Base-by-base conservation (phyloP, 352 stramenopile genomes). In the Phytopythium chamaehyphon region DNA sequence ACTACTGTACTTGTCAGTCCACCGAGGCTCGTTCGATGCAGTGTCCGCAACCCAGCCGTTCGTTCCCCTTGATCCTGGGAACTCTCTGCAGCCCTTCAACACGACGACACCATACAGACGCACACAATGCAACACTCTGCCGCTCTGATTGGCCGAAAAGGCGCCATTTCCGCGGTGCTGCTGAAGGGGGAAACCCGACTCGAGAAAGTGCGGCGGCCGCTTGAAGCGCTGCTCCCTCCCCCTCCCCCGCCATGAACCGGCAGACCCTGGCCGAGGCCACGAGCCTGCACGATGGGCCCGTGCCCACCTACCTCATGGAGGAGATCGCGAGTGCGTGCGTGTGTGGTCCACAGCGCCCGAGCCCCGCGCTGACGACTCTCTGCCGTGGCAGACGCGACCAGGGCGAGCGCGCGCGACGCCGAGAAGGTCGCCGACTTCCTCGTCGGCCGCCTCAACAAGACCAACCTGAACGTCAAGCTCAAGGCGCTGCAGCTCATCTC, bases 401-500 rank as follows among this genome's bases (percentile, higher is more conserved):
- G 84, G 57, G 55, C 69, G 23, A 88, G 71, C 47, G 58, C 67
- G 18, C 75, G 81, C 12, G 75, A 90, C 39, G 77, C 76, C 7
- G 81, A 92, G 60, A 94, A 94, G 57, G 75, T 78, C 21, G 83
- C 69, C 14, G 83, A 94, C 59, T 94, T 82, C 28, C 62, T 94
- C 68, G 55, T 94, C 15, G 70, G 71, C 8, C 66, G 83, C 24
- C 66, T 91, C 9, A 73, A 73, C 54, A 94, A 92, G 61, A 88
- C 67, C 63, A 94, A 94, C 57, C 55, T 91, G 50, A 90, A 81
- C 39, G 83, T 94, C 39, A 91, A 91, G 55, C 67, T 92, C 39
- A 94, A 94, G 70, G 81, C 79, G 47, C 54, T 94, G 47, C 83
- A 94, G 66, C 78, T 94, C 57, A 90, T 94, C 46, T 72, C 75